A percentile compares a stretch with the other conserved stretches of the same genome.
Conservation (phyloP, 2,329 filamentous ascomycete genomes). For the Rhynchosporium agropyri region DNA sequence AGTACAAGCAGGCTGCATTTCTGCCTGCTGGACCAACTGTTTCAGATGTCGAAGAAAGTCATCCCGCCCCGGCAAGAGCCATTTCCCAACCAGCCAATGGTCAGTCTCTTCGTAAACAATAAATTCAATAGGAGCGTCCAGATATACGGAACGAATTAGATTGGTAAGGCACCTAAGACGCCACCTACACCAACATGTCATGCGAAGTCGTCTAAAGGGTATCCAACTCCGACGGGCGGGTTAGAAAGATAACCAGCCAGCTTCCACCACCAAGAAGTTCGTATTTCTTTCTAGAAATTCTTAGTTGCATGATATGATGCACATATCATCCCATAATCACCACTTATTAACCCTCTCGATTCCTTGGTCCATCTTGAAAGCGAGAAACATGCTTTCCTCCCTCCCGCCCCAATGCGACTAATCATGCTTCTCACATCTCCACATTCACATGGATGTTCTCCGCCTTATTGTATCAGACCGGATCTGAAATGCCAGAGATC, state of each 20-base stretch:
- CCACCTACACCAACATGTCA: constrained; percentile 11
- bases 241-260: too few species aligned
- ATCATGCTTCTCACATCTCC: constrained; percentile 1
- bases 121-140: constrained; percentile 22
- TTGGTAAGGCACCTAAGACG: constrained; percentile 15
- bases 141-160: constrained; percentile 18
- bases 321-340: constrained; percentile 14
- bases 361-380: constrained; percentile 16
- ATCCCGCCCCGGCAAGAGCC: constrained; percentile 24
- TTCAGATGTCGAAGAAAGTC: constrained; percentile 30
- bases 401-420: constrained; percentile 11
- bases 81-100: constrained; percentile 28
- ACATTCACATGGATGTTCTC: constrained; percentile 10
- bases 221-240: background rate
- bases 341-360: background rate
- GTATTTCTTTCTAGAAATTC: constrained; percentile 11
- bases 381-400: constrained; percentile 16
- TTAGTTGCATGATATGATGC: constrained; percentile 19
- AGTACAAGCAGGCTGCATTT: constrained; percentile 28
- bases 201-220: constrained; percentile 11
- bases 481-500: constrained; percentile 14
- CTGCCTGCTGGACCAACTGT: constrained; percentile 30
- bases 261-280: constrained; percentile 1
- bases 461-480: constrained; percentile 11
- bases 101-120: constrained; percentile 10